Conservation (phyloP, 192 early-diverging fungal species). For the Umbelopsis isabellina region DNA sequence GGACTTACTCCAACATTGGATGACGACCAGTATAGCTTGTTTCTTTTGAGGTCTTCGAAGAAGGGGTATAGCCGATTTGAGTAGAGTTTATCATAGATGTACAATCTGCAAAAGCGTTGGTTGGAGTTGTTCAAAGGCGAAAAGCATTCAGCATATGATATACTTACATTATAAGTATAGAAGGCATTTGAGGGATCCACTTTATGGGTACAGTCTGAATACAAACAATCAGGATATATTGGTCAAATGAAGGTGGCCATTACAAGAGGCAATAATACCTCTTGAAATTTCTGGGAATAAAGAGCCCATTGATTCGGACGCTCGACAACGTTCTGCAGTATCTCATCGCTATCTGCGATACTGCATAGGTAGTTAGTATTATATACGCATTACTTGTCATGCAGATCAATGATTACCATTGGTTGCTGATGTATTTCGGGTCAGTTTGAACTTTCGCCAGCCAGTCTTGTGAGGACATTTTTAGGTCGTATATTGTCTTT, state of each 20-base stretch:
- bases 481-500: neutral
- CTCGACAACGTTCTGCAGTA: neutral
- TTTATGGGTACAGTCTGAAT: neutral
- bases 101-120: neutral
- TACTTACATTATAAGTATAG: neutral
- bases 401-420: neutral
- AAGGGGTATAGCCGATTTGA: neutral
- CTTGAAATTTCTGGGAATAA: neutral
- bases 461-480: neutral
- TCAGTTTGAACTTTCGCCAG: neutral
- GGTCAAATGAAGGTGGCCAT: neutral
- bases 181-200: slow-evolving; percentile 9
- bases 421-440: neutral
- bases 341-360: neutral
- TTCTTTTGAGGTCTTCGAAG: neutral
- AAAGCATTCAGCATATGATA: neutral
- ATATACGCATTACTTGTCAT: neutral
- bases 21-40: neutral
- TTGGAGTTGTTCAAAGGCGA: neutral
- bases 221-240: neutral
- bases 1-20: neutral
- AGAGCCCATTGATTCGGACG: neutral
- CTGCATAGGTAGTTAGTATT: neutral
- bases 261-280: neutral
- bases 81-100: neutral